Conservation (phyloP, 768 basidiomycete species). For the Chlorophyllum brunneum region DNA sequence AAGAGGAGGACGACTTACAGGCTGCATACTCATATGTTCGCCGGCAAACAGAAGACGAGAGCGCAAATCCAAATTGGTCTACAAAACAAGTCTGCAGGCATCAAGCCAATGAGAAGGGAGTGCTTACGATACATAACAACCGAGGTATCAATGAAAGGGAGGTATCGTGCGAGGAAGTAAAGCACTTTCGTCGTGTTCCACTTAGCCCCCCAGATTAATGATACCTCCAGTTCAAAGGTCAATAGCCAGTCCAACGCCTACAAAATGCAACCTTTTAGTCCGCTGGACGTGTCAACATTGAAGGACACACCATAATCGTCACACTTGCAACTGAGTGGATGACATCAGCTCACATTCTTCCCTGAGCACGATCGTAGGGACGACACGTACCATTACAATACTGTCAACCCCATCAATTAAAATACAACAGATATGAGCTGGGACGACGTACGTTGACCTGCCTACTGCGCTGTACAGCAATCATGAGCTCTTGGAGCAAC, state of each 20-base stretch:
- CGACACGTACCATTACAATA: conserved; percentile 8
- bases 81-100: too few relatives aligned
- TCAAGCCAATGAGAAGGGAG: not conserved
- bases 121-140: conserved; percentile 12
- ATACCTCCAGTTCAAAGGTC: conserved; percentile 20
- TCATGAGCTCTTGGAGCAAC: not conserved
- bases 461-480: conserved; percentile 3
- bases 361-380: not conserved
- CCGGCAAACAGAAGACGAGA: not conserved
- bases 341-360: not conserved
- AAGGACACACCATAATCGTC: conserved; percentile 4
- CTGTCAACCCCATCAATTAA: not conserved
- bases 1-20: not conserved
- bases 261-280: not conserved
- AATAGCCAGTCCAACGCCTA: conserved; percentile 20
- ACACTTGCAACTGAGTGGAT: conserved; percentile 4
- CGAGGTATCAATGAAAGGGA: conserved; percentile 12
- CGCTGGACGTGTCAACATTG: too few relatives aligned
- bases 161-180: conserved; percentile 11
- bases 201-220: conserved; percentile 3
- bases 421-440: not conserved
- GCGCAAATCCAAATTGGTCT: conserved; percentile 10
- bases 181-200: conserved; percentile 12
- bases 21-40: conserved; percentile 6
- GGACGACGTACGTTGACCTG: conserved; percentile 8